Conservation (phyloP, 31 red algal genomes). For the Asparagopsis taxiformis region DNA sequence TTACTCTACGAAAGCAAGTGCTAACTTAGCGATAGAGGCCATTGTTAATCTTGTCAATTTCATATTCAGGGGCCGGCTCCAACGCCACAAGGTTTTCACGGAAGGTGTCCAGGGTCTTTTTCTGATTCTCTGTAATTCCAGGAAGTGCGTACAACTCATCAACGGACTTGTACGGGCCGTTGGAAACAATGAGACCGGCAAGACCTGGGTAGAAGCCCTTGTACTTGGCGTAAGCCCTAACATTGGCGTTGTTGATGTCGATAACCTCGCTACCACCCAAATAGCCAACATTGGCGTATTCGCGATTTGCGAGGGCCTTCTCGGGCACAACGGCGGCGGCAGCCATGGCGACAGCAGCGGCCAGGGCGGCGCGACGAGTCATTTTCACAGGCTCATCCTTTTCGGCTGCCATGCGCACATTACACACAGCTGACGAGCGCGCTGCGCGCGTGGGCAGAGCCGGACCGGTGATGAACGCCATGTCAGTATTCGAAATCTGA, state of each 20-base stretch:
- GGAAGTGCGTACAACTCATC: slow-evolving; percentile 79
- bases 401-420: slow-evolving; percentile 1
- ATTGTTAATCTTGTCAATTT: slow-evolving; percentile 96
- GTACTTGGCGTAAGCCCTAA: slow-evolving; percentile 87
- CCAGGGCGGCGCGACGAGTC: slow-evolving; percentile 61
- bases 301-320: slow-evolving; percentile 62
- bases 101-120: slow-evolving; percentile 72
- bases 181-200: slow-evolving; percentile 81
- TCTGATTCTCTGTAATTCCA: slow-evolving; percentile 70
- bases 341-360: slow-evolving; percentile 32
- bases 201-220: slow-evolving; percentile 92
- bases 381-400: slow-evolving; percentile 1
- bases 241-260: slow-evolving; percentile 99
- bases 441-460: slow-evolving; percentile 42
- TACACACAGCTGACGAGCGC: slow-evolving; percentile 13
- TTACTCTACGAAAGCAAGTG: slow-evolving; percentile 1
- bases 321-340: slow-evolving; percentile 27
- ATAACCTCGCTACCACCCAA: slow-evolving; percentile 89
- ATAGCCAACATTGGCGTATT: slow-evolving; percentile 87
- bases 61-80: slow-evolving; percentile 83
- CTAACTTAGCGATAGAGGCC: slow-evolving; percentile 83
- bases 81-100: slow-evolving; percentile 87
- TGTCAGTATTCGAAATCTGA: too few species aligned
- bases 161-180: slow-evolving; percentile 87
- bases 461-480: slow-evolving; percentile 65